Evolutionary conservation across 2,329 filamentous ascomycete genomes (phyloP).

Genomic region (Akanthomyces lecanii): DNA sequence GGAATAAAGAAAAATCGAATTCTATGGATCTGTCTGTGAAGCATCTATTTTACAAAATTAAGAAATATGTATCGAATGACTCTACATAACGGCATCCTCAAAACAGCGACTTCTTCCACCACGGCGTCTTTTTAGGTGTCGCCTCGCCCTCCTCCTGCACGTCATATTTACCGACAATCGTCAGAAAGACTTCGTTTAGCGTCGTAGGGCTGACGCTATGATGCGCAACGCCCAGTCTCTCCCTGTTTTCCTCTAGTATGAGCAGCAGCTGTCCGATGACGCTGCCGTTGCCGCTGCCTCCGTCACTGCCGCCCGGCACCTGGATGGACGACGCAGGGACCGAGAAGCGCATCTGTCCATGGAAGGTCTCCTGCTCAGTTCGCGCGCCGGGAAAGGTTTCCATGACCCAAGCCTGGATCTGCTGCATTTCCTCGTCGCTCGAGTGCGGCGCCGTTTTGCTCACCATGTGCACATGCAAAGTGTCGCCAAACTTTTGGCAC

Average conservation of each 20-base stretch:
- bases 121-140: conserved; percentile 22
- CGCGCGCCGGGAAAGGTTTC: conserved; percentile 55
- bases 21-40: background rate
- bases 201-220: conserved; percentile 79
- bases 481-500: conserved; percentile 65
- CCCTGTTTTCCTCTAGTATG: conserved; percentile 63
- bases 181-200: conserved; percentile 82
- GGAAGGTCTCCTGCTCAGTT: conserved; percentile 57
- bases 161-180: conserved; percentile 71
- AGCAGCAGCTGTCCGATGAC: conserved; percentile 66
- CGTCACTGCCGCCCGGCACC: conserved; percentile 17
- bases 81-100: background rate
- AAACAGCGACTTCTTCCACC: conserved; percentile 21
- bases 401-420: conserved; percentile 59
- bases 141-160: conserved; percentile 64
- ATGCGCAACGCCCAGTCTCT: conserved; percentile 67
- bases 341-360: conserved; percentile 28
- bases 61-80: background rate
- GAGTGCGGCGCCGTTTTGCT: conserved; percentile 68
- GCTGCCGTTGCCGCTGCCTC: conserved; percentile 27
- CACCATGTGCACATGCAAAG: conserved; percentile 73
- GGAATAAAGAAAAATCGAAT: background rate
- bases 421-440: conserved; percentile 57
- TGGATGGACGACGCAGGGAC: conserved; percentile 25
- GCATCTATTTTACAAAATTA: conserved; percentile 10